These are phyloP conservation scores for Coemansia sp. DNA, from an alignment of 192 early-diverging fungal species.

Conservation along the genomic window DNA sequence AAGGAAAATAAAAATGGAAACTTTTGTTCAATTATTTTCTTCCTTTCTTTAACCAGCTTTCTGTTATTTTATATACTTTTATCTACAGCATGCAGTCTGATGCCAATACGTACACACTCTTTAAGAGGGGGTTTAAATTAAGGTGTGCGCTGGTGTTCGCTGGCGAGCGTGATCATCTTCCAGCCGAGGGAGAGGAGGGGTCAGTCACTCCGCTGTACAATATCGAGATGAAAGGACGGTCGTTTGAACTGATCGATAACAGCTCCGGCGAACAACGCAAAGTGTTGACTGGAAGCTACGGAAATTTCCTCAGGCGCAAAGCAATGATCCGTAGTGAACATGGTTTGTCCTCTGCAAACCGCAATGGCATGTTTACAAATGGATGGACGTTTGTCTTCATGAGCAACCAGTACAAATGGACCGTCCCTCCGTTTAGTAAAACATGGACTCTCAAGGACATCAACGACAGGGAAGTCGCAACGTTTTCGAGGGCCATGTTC, in stretches of 20 bases:
- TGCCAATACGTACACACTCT: not conserved
- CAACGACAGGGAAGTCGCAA: not conserved
- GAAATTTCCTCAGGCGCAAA: not conserved
- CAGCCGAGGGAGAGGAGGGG: not conserved
- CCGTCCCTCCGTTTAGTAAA: not conserved
- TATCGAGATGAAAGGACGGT: not conserved
- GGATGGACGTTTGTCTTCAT: slow-evolving; percentile 3
- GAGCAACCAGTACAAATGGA: slow-evolving; percentile 6
- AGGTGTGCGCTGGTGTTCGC: not conserved
- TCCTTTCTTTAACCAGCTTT: not conserved
- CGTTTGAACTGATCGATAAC: not conserved
- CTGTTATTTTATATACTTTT: not conserved
- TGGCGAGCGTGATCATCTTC: not conserved
- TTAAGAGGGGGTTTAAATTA: not conserved
- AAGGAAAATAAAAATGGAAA: too few relatives aligned
- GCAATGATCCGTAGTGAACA: not conserved
- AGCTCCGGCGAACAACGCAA: not conserved
- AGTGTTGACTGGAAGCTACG: not conserved
- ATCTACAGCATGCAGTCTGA: not conserved
- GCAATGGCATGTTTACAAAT: not conserved
- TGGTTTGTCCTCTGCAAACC: not conserved
- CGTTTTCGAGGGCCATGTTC: not conserved
- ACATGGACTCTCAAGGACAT: not conserved
- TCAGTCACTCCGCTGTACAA: not conserved
- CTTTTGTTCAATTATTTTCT: not conserved